These are phyloP conservation scores for Immersiporthe knoxdaviesiana DNA, from an alignment of 2,329 filamentous ascomycete genomes.

Conservation along the genomic window DNA sequence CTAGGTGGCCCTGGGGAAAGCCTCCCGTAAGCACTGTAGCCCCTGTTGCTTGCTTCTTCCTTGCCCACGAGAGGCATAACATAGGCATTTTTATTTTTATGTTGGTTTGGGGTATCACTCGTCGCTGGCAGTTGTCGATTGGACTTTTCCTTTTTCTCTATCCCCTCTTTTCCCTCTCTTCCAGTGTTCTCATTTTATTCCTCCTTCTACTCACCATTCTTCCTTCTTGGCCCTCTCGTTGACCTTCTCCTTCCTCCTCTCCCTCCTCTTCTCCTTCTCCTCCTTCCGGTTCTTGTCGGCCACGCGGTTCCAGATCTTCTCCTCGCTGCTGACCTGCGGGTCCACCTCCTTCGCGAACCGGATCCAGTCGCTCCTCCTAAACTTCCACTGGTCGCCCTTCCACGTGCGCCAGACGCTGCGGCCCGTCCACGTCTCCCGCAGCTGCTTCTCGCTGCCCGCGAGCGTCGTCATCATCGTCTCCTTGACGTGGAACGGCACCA, in stretches of 20 bases:
- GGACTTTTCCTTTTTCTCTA: conserved; percentile 16
- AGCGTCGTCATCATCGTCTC: conserved; percentile 57
- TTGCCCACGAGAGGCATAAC: neutral
- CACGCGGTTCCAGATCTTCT: conserved; percentile 26
- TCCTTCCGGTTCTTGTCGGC: conserved; percentile 22
- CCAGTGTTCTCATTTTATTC: neutral
- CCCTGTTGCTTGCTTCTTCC: neutral
- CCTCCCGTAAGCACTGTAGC: too few species aligned
- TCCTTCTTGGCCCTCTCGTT: conserved; percentile 12
- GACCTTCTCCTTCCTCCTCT: conserved; percentile 7
- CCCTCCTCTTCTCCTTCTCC: conserved; percentile 17
- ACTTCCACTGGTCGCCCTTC: conserved; percentile 62
- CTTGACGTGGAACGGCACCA: conserved; percentile 61
- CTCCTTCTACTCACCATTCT: neutral
- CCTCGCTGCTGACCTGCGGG: conserved; percentile 33
- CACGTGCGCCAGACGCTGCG: conserved; percentile 61
- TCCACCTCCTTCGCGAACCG: conserved; percentile 58
- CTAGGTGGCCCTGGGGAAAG: too few species aligned
- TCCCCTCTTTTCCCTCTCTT: neutral
- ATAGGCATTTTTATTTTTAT: neutral
- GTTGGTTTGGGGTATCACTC: conserved; percentile 19
- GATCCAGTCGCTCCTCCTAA: conserved; percentile 58
- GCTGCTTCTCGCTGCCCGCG: conserved; percentile 49
- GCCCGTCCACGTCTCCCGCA: conserved; percentile 58
- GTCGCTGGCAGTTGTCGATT: neutral